Conservation (phyloP, 23 red algal species). For the Gracilaria caudata region DNA sequence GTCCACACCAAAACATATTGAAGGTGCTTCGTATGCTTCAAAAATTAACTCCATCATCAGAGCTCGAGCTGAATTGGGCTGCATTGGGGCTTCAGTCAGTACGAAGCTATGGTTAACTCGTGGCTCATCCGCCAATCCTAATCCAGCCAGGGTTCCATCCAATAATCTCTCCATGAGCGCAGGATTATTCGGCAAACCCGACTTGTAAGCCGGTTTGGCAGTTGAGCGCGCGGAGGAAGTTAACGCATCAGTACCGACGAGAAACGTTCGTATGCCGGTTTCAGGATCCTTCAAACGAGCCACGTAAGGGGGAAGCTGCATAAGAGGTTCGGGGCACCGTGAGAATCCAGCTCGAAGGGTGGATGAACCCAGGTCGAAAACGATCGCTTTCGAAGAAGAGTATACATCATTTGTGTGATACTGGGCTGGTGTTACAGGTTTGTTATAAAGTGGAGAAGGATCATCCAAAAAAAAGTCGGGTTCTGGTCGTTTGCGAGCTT, state of each 20-base stretch:
- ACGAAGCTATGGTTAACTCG: slow-evolving; percentile 60
- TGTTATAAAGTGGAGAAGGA: slow-evolving; percentile 27
- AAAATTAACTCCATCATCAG: slow-evolving; percentile 78
- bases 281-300: slow-evolving; percentile 61
- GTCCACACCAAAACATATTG: slow-evolving; percentile 71
- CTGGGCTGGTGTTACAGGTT: slow-evolving; percentile 27
- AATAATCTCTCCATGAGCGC: slow-evolving; percentile 75
- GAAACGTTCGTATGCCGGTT: slow-evolving; percentile 68
- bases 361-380: slow-evolving; percentile 80
- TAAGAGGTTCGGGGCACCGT: slow-evolving; percentile 10
- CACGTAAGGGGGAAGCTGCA: slow-evolving; percentile 64
- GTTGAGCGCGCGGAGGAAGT: slow-evolving; percentile 64
- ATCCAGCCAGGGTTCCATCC: slow-evolving; percentile 67
- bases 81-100: slow-evolving; percentile 75
- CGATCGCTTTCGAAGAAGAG: slow-evolving; percentile 50
- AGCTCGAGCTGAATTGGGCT: slow-evolving; percentile 71
- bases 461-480: slow-evolving; percentile 57
- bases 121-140: slow-evolving; percentile 71
- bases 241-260: slow-evolving; percentile 75
- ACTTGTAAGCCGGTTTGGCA: slow-evolving; percentile 64
- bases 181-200: slow-evolving; percentile 63
- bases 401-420: slow-evolving; percentile 38
- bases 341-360: slow-evolving; percentile 84
- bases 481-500: slow-evolving; percentile 10
- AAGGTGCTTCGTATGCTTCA: slow-evolving; percentile 79